Evolutionary conservation across 495 filamentous ascomycete genomes (phyloP), one percentile per base, ranked within the genome.

Genomic region (Neurospora sp.): DNA sequence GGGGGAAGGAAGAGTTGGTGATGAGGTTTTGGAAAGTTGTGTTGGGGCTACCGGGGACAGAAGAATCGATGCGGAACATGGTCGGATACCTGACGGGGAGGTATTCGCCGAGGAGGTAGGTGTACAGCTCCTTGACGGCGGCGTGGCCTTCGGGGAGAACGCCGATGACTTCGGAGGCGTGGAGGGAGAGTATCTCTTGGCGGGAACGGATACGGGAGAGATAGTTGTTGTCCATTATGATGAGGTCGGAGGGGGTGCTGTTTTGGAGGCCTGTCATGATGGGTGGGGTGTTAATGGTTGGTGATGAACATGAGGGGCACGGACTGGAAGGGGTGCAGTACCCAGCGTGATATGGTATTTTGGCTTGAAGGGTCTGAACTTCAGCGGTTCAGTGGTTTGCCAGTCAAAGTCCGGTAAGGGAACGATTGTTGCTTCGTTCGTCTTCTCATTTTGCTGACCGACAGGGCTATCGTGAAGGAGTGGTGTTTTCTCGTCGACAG

Each of bases 321-420:
- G 8, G 18, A 46, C 22, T 22, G 22, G 69, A 9, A 71, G 40
- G 39, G 10, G 20, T 69, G n/a, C 22, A 80, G 44, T 80, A 91
- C 91, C 89, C 91, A 94, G 93, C 1, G 90, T 91, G 71, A 93
- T 83, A 74, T 92, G 85, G 76, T 91, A 93, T 53, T 85, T 91
- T 14, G 89, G 86, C 75, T 90, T 92, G 80, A 93, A 93, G 2
- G 89, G 90, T 10, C 91, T 84, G 12, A 91, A 83, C 69, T 89
- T 85, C 3, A 87, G 71, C 0, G 91, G 92, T 44, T 87, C 82
- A n/a, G 85, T 88, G 0, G 81, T 81, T 68, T 83, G 74, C 85
- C 88, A 92, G 75, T 92, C 79, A 76, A 94, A 93, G 66, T 83
- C 78, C 1, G 79, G 68, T 0, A 93, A 80, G 7, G 91, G 85